Evolutionary conservation across 164 flowering plant species (phyloP), one percentile per base, ranked within the genome.

Genomic region (Tetracentron sinense): DNA sequence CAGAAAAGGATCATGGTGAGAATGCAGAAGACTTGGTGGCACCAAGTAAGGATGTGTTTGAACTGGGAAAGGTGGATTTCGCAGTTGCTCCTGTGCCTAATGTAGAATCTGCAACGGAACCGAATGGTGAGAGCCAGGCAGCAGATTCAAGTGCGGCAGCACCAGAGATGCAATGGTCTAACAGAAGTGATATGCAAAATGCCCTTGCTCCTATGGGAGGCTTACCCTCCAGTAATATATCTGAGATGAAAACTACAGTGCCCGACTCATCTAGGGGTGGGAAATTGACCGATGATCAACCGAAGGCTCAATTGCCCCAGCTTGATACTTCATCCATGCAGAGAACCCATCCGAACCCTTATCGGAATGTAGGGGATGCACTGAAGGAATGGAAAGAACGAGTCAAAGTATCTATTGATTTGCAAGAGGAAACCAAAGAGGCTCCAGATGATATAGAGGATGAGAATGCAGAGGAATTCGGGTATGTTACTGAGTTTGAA

Each of bases 311-410:
- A 42, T 21, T 75, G 11, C 75, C 87, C 31, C 74, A 71, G 61
- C 60, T n/a, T n/a, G 85, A 83, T 28, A 19, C 71, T 44, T 75
- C 85, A n/a, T 42, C 76, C 64, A 17, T 31, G 55, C 82, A 75
- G 63, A 84, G 74, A 69, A 63, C 35, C 19, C 77, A 81, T 49
- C 79, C 92, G 51, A 95, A 95, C 61, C 97, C 99, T 44, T 80
- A 65, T 46, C 74, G 97, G 17, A 83, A 75, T 73, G 67, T 88
- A 46, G 97, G 97, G 20, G 92, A 92, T 81, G 96, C 97, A 29
- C 76, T 92, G 35, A 79, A 92, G 58, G 85, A 78, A 58, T 92
- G 97, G 99, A 88, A 92, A 71, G 94, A 90, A 65, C 85, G 90
- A 70, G 82, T 80, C 20, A 90, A 76, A 67, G 87, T 92, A 19